Percentiles rank a stretch among this genome's conserved stretches.
Conservation (phyloP, 2,329 filamentous ascomycete species). For the Nemania sp. region DNA sequence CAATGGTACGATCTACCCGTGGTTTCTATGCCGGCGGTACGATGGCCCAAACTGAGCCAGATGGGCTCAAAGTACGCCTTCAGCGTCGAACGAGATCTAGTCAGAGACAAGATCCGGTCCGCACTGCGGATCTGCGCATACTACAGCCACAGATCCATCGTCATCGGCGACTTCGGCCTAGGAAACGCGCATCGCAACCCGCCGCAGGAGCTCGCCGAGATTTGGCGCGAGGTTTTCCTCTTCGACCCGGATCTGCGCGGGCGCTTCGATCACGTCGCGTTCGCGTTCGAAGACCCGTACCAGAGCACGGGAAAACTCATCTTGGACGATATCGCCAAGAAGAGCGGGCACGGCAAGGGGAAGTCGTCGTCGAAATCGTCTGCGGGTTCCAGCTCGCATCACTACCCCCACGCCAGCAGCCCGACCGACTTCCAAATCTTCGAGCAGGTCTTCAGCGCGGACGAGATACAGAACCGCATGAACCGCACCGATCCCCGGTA, state of each 20-base stretch:
- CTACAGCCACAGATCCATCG: constrained; percentile 59
- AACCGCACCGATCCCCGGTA: constrained; percentile 58
- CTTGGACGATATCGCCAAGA: constrained; percentile 59
- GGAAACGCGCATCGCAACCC: constrained; percentile 68
- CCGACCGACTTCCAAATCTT: constrained; percentile 58
- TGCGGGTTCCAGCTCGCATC: constrained; percentile 40
- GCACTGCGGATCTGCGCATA: constrained; percentile 70
- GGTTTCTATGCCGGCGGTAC: constrained; percentile 72
- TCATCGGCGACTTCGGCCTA: constrained; percentile 67
- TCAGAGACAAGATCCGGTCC: constrained; percentile 72
- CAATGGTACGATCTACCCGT: constrained; percentile 67
- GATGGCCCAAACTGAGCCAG: constrained; percentile 73
- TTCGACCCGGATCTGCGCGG: constrained; percentile 65
- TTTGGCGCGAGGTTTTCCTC: constrained; percentile 67
- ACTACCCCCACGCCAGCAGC: constrained; percentile 37
- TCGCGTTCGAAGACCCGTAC: constrained; percentile 63
- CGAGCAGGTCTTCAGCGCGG: constrained; percentile 52
- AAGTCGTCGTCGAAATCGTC: constrained; percentile 40
- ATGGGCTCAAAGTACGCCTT: constrained; percentile 72
- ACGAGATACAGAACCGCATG: constrained; percentile 54
- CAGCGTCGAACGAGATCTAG: constrained; percentile 69
- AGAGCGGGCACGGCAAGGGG: constrained; percentile 44
- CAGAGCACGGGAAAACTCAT: constrained; percentile 59
- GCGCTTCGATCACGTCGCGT: constrained; percentile 63
- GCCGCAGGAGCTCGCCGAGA: constrained; percentile 63